These are phyloP conservation scores for Coemansia sp. DNA, from an alignment of 192 early-diverging fungal species.

Conservation along the genomic window DNA sequence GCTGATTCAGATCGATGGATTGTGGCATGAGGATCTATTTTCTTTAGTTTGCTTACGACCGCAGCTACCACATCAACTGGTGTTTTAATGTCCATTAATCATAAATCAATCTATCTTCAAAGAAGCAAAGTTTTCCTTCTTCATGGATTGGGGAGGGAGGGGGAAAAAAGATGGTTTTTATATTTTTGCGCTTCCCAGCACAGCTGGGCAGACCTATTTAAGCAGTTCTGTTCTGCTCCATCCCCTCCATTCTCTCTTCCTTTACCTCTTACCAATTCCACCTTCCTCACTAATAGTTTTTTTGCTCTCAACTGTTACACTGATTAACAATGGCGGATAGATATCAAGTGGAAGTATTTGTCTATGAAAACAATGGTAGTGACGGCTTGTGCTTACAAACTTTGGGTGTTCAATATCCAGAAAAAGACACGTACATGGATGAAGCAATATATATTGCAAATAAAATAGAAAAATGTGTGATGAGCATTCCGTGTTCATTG, in stretches of 20 bases:
- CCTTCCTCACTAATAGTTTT: background rate
- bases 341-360: background rate
- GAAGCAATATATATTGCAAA: too few species aligned
- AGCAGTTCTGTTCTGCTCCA: background rate
- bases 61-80: too few species aligned
- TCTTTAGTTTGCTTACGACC: too few species aligned
- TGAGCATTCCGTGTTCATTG: too few species aligned
- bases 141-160: background rate
- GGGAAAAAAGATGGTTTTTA: background rate
- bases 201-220: background rate
- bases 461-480: too few species aligned
- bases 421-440: too few species aligned
- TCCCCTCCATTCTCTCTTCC: too few species aligned
- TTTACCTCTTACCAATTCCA: background rate
- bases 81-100: too few species aligned
- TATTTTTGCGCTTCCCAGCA: background rate
- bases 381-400: background rate
- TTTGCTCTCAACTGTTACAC: background rate
- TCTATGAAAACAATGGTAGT: background rate
- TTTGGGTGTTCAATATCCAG: background rate
- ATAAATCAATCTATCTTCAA: background rate
- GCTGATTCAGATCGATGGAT: too few species aligned
- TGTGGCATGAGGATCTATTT: too few species aligned
- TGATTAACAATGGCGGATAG: background rate
- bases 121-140: background rate